phyloP scores from a whole-genome alignment of 371 early-diverging fungal genomes.

The Actinomortierella ambigua region DNA sequence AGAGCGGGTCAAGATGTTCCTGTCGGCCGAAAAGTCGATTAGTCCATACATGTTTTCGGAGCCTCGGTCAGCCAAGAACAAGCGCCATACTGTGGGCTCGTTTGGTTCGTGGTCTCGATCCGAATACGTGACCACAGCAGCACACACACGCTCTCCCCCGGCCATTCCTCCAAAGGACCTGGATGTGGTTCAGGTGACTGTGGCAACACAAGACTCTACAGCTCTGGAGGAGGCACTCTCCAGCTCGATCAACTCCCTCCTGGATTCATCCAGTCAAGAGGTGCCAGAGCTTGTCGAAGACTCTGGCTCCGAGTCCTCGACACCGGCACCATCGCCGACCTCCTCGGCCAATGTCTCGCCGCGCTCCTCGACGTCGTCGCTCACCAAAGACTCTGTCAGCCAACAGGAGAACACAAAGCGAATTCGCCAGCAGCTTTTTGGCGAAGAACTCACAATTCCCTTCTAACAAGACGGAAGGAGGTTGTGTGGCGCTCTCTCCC shows the following conservation, averaged over 20 bases:
- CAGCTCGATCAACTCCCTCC: conserved; percentile 27
- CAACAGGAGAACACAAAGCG: not conserved
- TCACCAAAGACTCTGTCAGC: not conserved
- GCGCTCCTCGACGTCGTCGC: conserved; percentile 15
- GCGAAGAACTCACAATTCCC: not conserved
- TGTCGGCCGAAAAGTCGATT: conserved; percentile 31
- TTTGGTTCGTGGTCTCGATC: conserved; percentile 10
- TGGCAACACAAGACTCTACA: conserved; percentile 11
- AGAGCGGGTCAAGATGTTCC: conserved; percentile 26
- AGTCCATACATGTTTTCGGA: conserved; percentile 39
- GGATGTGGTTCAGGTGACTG: conserved; percentile 17
- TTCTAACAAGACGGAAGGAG: not conserved
- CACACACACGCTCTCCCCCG: not conserved
- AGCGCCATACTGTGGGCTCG: conserved; percentile 24
- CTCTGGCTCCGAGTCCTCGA: conserved; percentile 13
- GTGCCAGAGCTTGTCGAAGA: conserved; percentile 36
- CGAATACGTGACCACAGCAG: not conserved
- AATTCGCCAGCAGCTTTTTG: not conserved
- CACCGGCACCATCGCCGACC: too few species aligned
- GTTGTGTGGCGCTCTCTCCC: too few species aligned
- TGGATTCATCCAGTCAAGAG: conserved; percentile 12
- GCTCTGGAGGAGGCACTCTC: conserved; percentile 29
- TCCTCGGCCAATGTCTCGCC: conserved; percentile 28
- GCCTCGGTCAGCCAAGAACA: conserved; percentile 28
- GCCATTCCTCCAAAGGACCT: conserved; percentile 27